Base-by-base conservation (phyloP, 306 rosid genomes). In the Vigna mungo region DNA sequence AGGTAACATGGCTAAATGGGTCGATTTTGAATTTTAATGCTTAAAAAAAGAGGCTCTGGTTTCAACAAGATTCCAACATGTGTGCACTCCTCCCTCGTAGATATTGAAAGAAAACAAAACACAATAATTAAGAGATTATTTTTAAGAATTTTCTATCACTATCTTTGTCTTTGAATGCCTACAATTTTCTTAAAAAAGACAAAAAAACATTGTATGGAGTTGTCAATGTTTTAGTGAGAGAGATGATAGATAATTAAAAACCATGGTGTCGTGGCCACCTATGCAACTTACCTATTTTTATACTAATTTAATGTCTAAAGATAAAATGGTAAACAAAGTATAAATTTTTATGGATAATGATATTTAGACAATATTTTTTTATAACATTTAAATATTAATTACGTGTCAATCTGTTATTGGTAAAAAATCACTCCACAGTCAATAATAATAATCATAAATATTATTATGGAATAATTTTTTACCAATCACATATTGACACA, bases 151-250 rank as follows among this genome's bases (percentile, higher is more conserved):
- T 77, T 47, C 46, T 76, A 41, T 67, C 79, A 66, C 83, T 46
- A 71, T 59, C 53, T 51, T 80, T 88, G 85, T 84, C 85, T 39
- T 84, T 37, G 60, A 81, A 76, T 75, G 84, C 27, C 9, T 84
- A 64, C 83, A 81, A 17, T 71, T 71, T 75, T 71, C 75, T 83
- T 59, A 82, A 81, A 65, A 52, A 73, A 46, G 68, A 66, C 43
- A 68, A 69, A 79, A 79, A 52, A 21, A 81, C 86, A 79, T 70
- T 80, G 85, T 4, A 3, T 6, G 75, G 78, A 53, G 79, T 71
- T 84, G 91, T 85, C 91, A 82, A 66, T 58, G 72, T 78, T 85
- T 61, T 41, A 65, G 70, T 83, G 60, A 73, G 67, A 54, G 0
- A 54, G 0, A 62, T 48, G 20, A 64, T 77, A 27, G 14, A 63